Evolutionary conservation across 495 filamentous ascomycete genomes (phyloP), one percentile per base, ranked within the genome.

Genomic region (Aspergillus kassunensis): DNA sequence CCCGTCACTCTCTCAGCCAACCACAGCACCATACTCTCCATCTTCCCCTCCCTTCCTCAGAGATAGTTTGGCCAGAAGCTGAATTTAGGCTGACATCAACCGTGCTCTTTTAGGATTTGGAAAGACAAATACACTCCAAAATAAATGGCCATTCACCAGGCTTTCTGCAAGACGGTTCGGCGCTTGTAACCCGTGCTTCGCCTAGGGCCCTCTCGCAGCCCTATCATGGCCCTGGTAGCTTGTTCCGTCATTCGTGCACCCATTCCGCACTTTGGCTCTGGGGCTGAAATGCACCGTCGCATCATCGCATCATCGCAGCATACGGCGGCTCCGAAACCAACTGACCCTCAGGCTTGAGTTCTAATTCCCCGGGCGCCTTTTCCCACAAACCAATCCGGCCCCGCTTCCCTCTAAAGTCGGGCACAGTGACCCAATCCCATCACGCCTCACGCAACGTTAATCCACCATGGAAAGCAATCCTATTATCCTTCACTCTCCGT

Each of bases 61-160:
- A n/a, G n/a, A n/a, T n/a, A n/a, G n/a, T n/a, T n/a, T 20, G 18
- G 29, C 12, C 48, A 43, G 37, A 21, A 24, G 30, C 40, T 42
- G 39, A 35, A 53, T 19, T 53, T 41, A 63, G 51, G 54, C 56
- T 63, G 49, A 63, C 55, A 54, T 58, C 8, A 20, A 21, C 29
- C 24, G 16, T 48, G n/a, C 25, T 39, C 13, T 29, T 49, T 52
- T 60, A 96, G 91, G 91, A 95, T 96, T 55, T 95, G 90, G 91
- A 96, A 96, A 66, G 88, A 92, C 41, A 96, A 96, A 69, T 96
- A 96, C 70, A 81, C 88, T 63, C 82, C 89, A 55, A 74, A 85
- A 64, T 68, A 70, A 77, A 25, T 25, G 15, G 5, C 42, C 42
- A n/a, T 15, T 41, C 30, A n/a, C 49, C 33, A 46, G 24, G 15